Conservation (phyloP, 371 early-diverging fungal genomes). For the Mucor ambiguus region DNA sequence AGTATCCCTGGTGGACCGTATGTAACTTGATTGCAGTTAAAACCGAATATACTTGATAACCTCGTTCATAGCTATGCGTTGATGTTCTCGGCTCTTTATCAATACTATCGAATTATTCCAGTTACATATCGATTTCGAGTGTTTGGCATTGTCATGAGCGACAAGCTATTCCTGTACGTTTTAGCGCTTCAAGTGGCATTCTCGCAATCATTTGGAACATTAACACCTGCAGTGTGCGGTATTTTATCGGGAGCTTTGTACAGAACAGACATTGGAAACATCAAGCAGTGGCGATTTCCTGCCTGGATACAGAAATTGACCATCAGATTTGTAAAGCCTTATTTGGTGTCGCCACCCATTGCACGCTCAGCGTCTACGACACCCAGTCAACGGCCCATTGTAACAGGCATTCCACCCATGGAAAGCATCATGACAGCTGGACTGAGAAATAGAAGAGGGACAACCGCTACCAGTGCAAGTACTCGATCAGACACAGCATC, state of each 20-base stretch:
- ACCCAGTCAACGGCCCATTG: conserved; percentile 39
- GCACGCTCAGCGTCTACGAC: conserved; percentile 53
- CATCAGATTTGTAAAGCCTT: conserved; percentile 38
- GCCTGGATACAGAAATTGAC: conserved; percentile 28
- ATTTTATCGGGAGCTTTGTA: conserved; percentile 64
- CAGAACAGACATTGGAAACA: conserved; percentile 58
- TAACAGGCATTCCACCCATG: conserved; percentile 25
- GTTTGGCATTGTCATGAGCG: conserved; percentile 63
- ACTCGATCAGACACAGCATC: conserved; percentile 9
- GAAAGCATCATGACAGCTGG: conserved; percentile 39
- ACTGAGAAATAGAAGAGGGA: conserved; percentile 33
- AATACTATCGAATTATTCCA: conserved; percentile 62
- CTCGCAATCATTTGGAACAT: conserved; percentile 57
- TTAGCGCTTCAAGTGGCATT: conserved; percentile 61
- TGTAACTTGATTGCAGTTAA: conserved; percentile 9
- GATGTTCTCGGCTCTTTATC: conserved; percentile 65
- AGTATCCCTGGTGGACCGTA: conserved; percentile 68
- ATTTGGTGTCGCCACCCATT: conserved; percentile 50
- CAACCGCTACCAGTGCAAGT: conserved; percentile 1
- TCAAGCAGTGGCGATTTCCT: conserved; percentile 70
- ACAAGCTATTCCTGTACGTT: conserved; percentile 66
- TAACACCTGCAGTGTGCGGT: conserved; percentile 62
- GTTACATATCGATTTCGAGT: conserved; percentile 63
- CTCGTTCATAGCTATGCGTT: conserved; percentile 50
- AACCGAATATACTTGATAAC: neutral